Evolutionary conservation across 225 moss, liverwort and hornwort genomes (phyloP).

Genomic region (Bryum argenteum): DNA sequence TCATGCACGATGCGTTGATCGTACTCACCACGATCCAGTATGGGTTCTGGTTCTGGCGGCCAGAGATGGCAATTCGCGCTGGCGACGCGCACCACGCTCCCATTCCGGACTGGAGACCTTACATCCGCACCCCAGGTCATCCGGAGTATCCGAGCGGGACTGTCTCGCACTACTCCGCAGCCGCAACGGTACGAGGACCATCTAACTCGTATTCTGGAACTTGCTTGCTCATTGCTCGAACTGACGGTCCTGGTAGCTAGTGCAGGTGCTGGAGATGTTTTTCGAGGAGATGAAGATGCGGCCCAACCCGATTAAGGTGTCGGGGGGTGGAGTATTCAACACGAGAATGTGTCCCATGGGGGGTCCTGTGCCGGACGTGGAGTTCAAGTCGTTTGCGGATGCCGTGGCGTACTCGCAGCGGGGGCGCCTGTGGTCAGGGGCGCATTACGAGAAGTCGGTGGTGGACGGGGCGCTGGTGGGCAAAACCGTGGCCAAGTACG

Average conservation of each 20-base stretch:
- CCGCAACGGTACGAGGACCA: neutral
- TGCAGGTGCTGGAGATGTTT: slow-evolving; percentile 1
- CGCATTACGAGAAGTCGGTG: slow-evolving; percentile 28
- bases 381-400: slow-evolving; percentile 17
- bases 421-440: slow-evolving; percentile 17
- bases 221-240: too few species aligned
- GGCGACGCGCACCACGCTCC: slow-evolving; percentile 27
- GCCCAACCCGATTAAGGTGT: neutral
- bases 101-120: slow-evolving; percentile 20
- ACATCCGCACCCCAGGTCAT: slow-evolving; percentile 9
- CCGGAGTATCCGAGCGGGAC: slow-evolving; percentile 35
- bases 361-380: neutral
- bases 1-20: slow-evolving; percentile 26
- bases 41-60: slow-evolving; percentile 38
- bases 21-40: slow-evolving; percentile 17
- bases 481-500: slow-evolving; percentile 14
- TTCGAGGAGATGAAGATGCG: neutral
- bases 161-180: neutral
- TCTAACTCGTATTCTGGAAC: too few species aligned
- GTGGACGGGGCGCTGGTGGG: slow-evolving; percentile 1
- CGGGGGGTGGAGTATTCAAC: neutral
- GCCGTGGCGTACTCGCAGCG: neutral
- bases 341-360: neutral
- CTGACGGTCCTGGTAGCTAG: too few species aligned
- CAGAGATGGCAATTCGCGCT: slow-evolving; percentile 32